Conservation (phyloP, 305 asterid species). For the Coffea humblotiana region DNA sequence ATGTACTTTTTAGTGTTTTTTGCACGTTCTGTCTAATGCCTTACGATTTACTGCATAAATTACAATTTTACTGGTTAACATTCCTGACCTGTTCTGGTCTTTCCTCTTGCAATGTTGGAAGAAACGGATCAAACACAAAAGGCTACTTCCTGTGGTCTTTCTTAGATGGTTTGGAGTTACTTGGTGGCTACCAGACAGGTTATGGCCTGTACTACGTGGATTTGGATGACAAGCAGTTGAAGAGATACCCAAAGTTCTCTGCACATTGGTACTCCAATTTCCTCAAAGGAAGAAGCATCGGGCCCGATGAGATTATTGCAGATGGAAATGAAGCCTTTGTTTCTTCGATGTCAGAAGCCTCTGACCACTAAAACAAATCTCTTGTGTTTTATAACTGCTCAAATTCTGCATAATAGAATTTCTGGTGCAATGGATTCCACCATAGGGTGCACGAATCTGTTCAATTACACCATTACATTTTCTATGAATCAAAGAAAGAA, state of each 20-base stretch:
- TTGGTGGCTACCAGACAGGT: slow-evolving; percentile 21
- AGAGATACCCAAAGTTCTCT: slow-evolving; percentile 37
- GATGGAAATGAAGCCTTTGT: slow-evolving; percentile 18
- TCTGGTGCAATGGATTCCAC: background rate
- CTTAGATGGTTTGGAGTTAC: slow-evolving; percentile 50
- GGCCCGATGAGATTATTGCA: background rate
- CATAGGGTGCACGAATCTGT: background rate
- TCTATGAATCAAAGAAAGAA: background rate
- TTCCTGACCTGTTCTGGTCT: background rate
- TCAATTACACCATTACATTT: background rate
- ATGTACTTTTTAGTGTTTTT: too few species aligned
- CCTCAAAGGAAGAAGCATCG: slow-evolving; percentile 15
- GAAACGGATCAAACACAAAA: slow-evolving; percentile 49
- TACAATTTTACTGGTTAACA: background rate
- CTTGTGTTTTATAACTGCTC: background rate
- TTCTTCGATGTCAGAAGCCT: slow-evolving; percentile 10
- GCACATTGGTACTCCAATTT: background rate
- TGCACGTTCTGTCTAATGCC: background rate
- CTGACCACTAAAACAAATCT: background rate
- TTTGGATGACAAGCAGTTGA: slow-evolving; percentile 31
- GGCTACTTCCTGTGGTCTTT: slow-evolving; percentile 57
- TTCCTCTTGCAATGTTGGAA: slow-evolving; percentile 1
- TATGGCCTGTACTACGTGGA: slow-evolving; percentile 38
- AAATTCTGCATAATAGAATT: background rate
- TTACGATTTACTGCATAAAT: too few species aligned